Evolutionary conservation across 1,284 basidiomycete species (phyloP), one percentile per base, ranked within the genome.

Genomic region (Flammula alnicola): DNA sequence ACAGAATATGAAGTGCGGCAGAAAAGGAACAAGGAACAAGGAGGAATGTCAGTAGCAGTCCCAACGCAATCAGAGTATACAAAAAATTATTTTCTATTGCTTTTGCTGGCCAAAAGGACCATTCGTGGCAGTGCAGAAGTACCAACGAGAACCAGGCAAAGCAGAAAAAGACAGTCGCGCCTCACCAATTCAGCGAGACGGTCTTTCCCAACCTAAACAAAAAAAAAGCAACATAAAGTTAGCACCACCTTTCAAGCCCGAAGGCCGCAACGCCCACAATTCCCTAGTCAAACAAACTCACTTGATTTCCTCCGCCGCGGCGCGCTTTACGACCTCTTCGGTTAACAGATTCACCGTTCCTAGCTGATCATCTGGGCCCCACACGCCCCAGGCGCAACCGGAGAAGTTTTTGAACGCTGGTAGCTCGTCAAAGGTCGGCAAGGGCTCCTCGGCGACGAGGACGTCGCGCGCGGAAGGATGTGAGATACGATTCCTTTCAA

Each of bases 321-420:
- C 78, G 35, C 71, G 71, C 59, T 77, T 73, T 11, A 89, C 83
- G 6, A 87, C 75, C 6, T 80, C 76, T 14, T 81, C 78, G 2
- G 87, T 88, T 44, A 90, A 67, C 33, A 89, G 54, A 63, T 89
- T 89, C 43, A 89, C 70, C 2, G 86, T 89, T 4, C 87, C 87
- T 9, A 90, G 71, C 59, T 88, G 73, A 56, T 90, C 88, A 16
- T 83, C 78, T 31, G 74, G 66, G 16, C 86, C 86, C 85, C 86
- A 90, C 3, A 90, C 75, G 1, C 72, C 73, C 88, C 88, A 90
- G 1, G 87, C 87, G 55, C 84, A 87, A 6, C 84, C 85, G 6
- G 71, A 63, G 50, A 80, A 73, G 41, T 83, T 71, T 52, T 81
- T 76, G 66, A 79, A 86, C 22, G 62, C 58, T 10, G 85, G 83